Percentiles rank a stretch among this genome's conserved stretches.
phyloP scores from a whole-genome alignment of 1,139 yeast species.

The Debaryomyces udenii region DNA sequence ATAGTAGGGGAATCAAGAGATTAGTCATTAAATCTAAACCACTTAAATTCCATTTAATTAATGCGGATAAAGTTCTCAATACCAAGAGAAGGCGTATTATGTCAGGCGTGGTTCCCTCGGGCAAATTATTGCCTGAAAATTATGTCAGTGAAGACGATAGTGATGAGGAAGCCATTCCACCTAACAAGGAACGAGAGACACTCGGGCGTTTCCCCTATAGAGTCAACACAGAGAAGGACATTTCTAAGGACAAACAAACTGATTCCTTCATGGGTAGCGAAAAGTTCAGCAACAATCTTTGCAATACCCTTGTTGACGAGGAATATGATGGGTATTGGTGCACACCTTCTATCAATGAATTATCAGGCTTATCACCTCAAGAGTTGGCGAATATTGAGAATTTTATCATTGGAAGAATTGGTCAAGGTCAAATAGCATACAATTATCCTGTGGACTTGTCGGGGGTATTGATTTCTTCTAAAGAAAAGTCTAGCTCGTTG shows the following conservation, averaged over 20 bases:
- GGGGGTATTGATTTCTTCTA: slow-evolving; percentile 24
- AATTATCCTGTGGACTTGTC: slow-evolving; percentile 74
- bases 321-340: slow-evolving; percentile 68
- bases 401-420: slow-evolving; percentile 75
- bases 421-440: slow-evolving; percentile 76
- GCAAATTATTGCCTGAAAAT: slow-evolving; percentile 20
- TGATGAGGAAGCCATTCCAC: slow-evolving; percentile 22
- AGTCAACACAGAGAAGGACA: slow-evolving; percentile 9
- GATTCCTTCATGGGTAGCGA: slow-evolving; percentile 10
- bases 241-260: background rate
- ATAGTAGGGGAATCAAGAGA: slow-evolving; percentile 31
- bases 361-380: slow-evolving; percentile 48
- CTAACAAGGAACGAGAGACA: slow-evolving; percentile 9
- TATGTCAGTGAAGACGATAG: slow-evolving; percentile 23
- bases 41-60: slow-evolving; percentile 44
- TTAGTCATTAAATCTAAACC: slow-evolving; percentile 48
- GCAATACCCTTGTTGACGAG: background rate
- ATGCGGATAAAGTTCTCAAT: slow-evolving; percentile 46
- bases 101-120: slow-evolving; percentile 21
- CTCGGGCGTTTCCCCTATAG: slow-evolving; percentile 22
- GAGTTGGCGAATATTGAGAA: slow-evolving; percentile 63
- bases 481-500: slow-evolving; percentile 34
- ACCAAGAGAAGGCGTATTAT: slow-evolving; percentile 37
- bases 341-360: slow-evolving; percentile 64
- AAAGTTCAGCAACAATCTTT: slow-evolving; percentile 10